phyloP scores from a whole-genome alignment of 306 rosid genomes.

The Fagus sylvatica region DNA sequence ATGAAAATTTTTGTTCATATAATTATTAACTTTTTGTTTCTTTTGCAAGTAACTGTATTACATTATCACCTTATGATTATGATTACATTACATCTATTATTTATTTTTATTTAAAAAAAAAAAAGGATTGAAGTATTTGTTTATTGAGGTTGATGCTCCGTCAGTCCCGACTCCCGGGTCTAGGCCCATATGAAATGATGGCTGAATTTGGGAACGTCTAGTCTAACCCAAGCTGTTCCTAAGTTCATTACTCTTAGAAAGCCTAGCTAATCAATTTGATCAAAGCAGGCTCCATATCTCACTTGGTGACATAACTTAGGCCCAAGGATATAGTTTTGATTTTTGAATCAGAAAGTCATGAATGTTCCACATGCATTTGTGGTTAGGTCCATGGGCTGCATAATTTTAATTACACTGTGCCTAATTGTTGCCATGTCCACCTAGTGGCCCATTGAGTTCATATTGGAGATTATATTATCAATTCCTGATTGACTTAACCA shows the following conservation, averaged over 20 bases:
- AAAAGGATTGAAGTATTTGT: too few relatives aligned
- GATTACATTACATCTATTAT: too few relatives aligned
- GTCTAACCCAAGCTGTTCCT: too few relatives aligned
- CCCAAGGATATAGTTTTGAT: background rate
- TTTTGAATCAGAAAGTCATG: background rate
- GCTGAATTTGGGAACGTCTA: too few relatives aligned
- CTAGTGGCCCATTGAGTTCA: background rate
- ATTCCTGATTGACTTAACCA: background rate
- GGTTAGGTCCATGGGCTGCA: background rate
- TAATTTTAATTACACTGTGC: background rate
- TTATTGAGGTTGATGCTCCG: background rate
- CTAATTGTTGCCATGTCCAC: background rate
- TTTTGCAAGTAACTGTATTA: too few relatives aligned
- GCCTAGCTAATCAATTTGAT: background rate
- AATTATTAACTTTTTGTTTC: too few relatives aligned
- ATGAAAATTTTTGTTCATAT: too few relatives aligned
- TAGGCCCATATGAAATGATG: background rate
- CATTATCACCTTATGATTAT: too few relatives aligned
- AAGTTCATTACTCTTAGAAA: background rate
- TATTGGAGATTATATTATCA: background rate
- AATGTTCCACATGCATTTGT: background rate
- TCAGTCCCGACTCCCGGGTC: background rate
- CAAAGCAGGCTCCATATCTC: too few relatives aligned
- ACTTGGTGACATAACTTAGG: background rate
- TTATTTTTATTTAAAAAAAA: too few relatives aligned